A percentile compares a stretch with the other conserved stretches of the same genome.
phyloP scores from a whole-genome alignment of 805 yeast species.

The Saturnispora sekii region DNA sequence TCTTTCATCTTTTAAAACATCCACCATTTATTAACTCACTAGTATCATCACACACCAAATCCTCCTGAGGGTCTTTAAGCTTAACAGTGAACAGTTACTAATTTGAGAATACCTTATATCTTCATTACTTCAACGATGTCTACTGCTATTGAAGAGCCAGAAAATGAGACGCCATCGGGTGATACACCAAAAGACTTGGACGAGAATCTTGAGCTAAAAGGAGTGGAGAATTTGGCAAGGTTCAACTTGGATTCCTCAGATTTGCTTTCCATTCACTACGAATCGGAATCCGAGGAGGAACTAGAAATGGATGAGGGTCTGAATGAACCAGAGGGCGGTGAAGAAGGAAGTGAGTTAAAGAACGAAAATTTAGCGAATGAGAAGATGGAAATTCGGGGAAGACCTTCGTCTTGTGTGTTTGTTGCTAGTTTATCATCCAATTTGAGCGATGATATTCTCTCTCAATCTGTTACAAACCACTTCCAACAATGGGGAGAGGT shows the following conservation, averaged over 20 bases:
- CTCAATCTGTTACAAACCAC: conserved; percentile 56
- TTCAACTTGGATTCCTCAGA: not conserved
- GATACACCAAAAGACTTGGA: no score
- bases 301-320: not conserved
- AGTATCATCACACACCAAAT: no score
- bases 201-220: no score
- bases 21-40: no score
- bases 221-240: no score
- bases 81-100: no score
- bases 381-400: conserved; percentile 30
- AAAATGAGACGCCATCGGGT: no score
- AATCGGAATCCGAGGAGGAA: conserved; percentile 4
- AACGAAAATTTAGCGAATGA: not conserved
- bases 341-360: conserved; percentile 7
- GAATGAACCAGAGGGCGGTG: not conserved
- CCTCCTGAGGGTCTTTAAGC: no score
- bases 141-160: no score
- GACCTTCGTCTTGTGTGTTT: conserved; percentile 82
- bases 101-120: no score
- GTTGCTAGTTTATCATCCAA: conserved; percentile 75
- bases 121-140: no score
- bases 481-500: conserved; percentile 66
- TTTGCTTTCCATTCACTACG: not conserved
- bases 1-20: no score
- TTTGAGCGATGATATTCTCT: conserved; percentile 60